Evolutionary conservation across 2,329 filamentous ascomycete species (phyloP), one percentile per base, ranked within the genome.

Genomic region (Stachybotrys elegans): DNA sequence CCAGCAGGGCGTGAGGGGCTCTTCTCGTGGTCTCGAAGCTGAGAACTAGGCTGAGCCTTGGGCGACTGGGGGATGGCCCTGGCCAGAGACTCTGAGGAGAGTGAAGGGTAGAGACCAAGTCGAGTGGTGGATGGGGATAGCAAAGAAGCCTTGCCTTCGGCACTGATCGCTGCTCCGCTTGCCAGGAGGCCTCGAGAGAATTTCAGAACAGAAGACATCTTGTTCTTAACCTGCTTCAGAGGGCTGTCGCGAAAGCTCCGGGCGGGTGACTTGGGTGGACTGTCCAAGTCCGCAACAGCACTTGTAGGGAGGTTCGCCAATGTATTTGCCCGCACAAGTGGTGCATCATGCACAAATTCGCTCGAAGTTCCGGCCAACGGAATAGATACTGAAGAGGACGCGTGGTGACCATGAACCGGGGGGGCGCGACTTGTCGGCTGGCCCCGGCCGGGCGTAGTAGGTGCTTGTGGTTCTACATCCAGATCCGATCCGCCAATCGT

Each of bases 141-240:
- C 6, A 81, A 58, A 4, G 73, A 75, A 0, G 73, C 71, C 52
- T 83, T 84, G 7, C 77, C 76, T 52, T 84, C 80, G 0, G 79
- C 79, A 53, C 79, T 83, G 29, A 79, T 67, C 14, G 75, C 78
- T 3, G 79, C 80, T 53, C 80, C 92, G 53, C 86, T 94, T 16
- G 85, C 88, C 50, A 96, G 84, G 40, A 96, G 78, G 13, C 85
- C 88, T 62, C 87, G 92, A 4, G 91, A 93, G 44, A 84, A 87
- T 65, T 90, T 91, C 55, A 96, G 73, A 47, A 95, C 90, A 9
- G 91, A 95, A 38, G 92, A 94, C 39, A 97, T 73, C 61, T 90
- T 94, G 58, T 87, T 88, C 69, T 95, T 97, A 22, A 93, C 91
- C 42, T 93, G 89, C 64, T 91, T 95, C 47, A 96, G 66, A 5